Evolutionary conservation across 1,139 yeast species (phyloP), one percentile per base, ranked within the genome.

Genomic region (Pichia sp.): DNA sequence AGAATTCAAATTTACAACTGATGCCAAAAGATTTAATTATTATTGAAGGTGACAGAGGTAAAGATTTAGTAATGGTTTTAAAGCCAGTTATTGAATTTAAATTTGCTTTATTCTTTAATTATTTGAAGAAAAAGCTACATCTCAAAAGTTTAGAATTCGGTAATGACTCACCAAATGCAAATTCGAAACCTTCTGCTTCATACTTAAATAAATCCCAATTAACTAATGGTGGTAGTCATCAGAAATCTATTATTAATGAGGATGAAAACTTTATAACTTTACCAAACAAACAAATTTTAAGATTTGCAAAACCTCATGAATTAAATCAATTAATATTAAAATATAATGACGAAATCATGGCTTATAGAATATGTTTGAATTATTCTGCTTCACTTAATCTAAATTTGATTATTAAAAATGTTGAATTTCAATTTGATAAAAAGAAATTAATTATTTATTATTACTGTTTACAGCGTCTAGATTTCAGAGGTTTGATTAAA

Each of bases 31-130:
- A 90, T 65, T 75, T 90, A 61, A 96, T 92, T 27, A 83, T 92
- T 53, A 95, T 90, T 42, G 97, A 92, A 65, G 98, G 97, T 31
- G 98, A 92, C 64, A 75, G 98, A 47, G 98, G 98, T 41, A 77
- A 86, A 50, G 98, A 92, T 68, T 70, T 92, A 53, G 97, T 96
- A 34, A 78, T 81, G 65, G 80, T 92, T 36, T 73, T 83, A 36
- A 81, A 81, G 57, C 78, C 86, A 48, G 71, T 77, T 48, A 77
- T 90, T 41, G 75, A 83, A 6, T 72, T 83, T 44, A 89, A 86
- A 55, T 81, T 86, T 61, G 97, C 95, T 1, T 79, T 87, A 37
- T 74, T 86, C 54, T 78, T 92, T 63, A 89, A 89, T 65, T 84
- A 86, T 59, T 68, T 85, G 61, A 84, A 83, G 65, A 84, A 85